Conservation (phyloP, 257 asterid genomes). For the Rehmannia glutinosa region DNA sequence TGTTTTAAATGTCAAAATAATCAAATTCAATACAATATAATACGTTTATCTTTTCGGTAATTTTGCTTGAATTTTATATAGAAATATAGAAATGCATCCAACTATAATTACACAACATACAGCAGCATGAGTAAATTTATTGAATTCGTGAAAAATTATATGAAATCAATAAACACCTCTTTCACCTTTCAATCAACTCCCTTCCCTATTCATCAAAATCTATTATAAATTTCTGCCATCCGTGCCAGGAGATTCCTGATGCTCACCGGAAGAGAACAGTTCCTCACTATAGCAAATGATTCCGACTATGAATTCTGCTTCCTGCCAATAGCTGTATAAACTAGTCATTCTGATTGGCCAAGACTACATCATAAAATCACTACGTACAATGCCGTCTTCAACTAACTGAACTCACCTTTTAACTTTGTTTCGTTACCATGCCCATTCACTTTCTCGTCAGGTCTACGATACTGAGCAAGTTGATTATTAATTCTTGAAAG, state of each 20-base stretch:
- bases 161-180: neutral
- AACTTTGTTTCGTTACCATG: constrained; percentile 24
- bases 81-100: too few species aligned
- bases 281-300: constrained; percentile 8
- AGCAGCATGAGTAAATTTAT: neutral
- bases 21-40: too few species aligned
- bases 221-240: neutral
- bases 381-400: neutral
- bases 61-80: too few species aligned
- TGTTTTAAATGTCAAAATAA: too few species aligned
- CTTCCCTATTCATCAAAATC: neutral
- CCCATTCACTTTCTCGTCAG: constrained; percentile 24
- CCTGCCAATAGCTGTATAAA: constrained; percentile 17
- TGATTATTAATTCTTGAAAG: constrained; percentile 41
- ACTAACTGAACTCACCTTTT: constrained; percentile 28
- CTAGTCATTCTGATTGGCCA: neutral
- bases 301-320: constrained; percentile 15
- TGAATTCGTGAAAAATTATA: neutral
- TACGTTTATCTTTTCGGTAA: too few species aligned
- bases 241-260: neutral
- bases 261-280: constrained; percentile 2
- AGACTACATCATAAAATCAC: neutral
- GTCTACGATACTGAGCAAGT: constrained; percentile 31
- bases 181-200: neutral
- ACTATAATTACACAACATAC: neutral